These are phyloP conservation scores for Saccharomycopsis hybrid DNA, from an alignment of 1,139 yeast species.

Conservation along the genomic window DNA sequence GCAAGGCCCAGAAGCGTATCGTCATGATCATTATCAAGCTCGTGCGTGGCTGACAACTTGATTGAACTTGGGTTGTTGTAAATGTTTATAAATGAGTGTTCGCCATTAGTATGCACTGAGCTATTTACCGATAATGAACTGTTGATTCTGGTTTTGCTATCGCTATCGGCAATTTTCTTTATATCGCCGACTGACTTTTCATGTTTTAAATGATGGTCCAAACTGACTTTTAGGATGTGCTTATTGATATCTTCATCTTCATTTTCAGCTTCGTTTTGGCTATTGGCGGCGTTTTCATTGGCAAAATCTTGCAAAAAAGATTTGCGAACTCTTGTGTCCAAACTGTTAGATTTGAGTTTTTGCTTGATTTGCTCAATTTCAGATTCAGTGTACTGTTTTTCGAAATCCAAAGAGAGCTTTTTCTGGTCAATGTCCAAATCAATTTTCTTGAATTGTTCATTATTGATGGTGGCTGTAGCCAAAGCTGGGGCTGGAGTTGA, in stretches of 20 bases:
- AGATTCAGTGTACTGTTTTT: constrained; percentile 3
- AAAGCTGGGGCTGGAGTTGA: too few species aligned
- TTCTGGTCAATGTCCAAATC: constrained; percentile 15
- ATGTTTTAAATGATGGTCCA: background rate
- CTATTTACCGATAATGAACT: constrained; percentile 1
- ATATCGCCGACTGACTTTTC: background rate
- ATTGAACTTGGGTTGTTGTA: constrained; percentile 16
- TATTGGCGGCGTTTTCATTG: too few species aligned
- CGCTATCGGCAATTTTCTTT: background rate
- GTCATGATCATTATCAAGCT: constrained; percentile 5
- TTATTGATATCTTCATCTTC: too few species aligned
- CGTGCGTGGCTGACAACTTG: background rate
- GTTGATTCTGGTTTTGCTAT: background rate
- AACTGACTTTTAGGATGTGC: too few species aligned
- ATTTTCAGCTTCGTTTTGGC: too few species aligned
- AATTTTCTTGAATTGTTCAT: constrained; percentile 17
- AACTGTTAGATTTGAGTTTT: constrained; percentile 1
- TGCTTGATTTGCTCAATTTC: background rate
- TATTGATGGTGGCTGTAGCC: too few species aligned
- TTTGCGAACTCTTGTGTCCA: constrained; percentile 12
- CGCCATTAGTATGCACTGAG: constrained; percentile 4
- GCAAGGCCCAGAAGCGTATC: too few species aligned
- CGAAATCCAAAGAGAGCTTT: constrained; percentile 16
- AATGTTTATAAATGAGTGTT: constrained; percentile 18
- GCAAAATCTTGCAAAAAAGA: constrained; percentile 12